Percentiles rank a stretch among this genome's conserved stretches.
Conservation (phyloP, 371 early-diverging fungal genomes). For the Smittium culicis region DNA sequence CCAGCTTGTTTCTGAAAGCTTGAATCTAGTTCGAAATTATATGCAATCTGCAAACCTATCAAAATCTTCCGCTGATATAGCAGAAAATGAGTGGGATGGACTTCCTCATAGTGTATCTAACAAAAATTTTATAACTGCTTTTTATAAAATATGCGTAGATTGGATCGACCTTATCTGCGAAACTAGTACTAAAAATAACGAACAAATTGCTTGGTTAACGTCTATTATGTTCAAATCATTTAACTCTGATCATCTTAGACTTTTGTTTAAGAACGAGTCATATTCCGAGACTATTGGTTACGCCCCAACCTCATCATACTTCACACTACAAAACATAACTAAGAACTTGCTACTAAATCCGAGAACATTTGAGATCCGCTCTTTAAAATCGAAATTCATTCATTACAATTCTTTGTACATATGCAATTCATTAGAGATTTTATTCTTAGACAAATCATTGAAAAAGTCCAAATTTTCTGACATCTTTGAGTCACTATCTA, state of each 20-base stretch:
- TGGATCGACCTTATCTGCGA: neutral
- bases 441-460: neutral
- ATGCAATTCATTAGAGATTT: neutral
- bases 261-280: neutral
- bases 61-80: neutral
- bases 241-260: neutral
- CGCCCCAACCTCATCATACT: neutral
- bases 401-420: neutral
- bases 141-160: neutral
- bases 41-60: neutral
- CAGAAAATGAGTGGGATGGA: neutral
- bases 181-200: neutral
- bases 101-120: neutral
- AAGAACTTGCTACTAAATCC: neutral
- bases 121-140: neutral
- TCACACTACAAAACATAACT: neutral
- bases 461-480: neutral
- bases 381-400: neutral
- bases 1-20: neutral
- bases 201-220: neutral
- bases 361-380: neutral
- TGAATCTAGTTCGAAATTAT: neutral
- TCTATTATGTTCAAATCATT: neutral
- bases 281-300: neutral
- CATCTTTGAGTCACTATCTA: neutral